These are phyloP conservation scores for Xylaria sp. DNA, from an alignment of 2,329 filamentous ascomycete species.

Conservation along the genomic window DNA sequence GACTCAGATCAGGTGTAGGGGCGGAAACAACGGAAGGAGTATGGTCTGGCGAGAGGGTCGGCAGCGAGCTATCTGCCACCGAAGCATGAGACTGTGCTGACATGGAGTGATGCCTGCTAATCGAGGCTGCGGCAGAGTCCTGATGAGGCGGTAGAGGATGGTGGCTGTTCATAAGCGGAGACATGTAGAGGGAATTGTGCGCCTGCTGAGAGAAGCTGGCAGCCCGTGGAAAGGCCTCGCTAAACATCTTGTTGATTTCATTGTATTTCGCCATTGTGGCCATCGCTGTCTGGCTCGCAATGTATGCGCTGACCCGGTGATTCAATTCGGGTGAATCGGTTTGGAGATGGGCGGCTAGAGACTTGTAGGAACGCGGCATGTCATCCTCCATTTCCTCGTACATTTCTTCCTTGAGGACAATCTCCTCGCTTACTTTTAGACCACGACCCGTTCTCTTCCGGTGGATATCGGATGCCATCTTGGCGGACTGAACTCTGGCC, in stretches of 20 bases:
- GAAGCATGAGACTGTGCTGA: slow-evolving; percentile 39
- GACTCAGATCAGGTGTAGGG: slow-evolving; percentile 47
- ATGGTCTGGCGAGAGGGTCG: slow-evolving; percentile 28
- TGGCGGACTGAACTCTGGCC: slow-evolving; percentile 86
- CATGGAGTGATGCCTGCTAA: slow-evolving; percentile 32
- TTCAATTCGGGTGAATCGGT: slow-evolving; percentile 71
- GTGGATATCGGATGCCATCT: slow-evolving; percentile 90
- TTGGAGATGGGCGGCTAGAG: slow-evolving; percentile 71
- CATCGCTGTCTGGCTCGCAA: slow-evolving; percentile 58
- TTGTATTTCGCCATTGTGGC: slow-evolving; percentile 57
- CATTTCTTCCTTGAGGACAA: slow-evolving; percentile 92
- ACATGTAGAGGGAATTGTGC: slow-evolving; percentile 47
- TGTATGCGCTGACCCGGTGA: slow-evolving; percentile 64
- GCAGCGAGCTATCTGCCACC: slow-evolving; percentile 34
- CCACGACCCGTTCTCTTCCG: slow-evolving; percentile 85
- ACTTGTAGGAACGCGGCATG: slow-evolving; percentile 72
- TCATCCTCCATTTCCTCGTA: slow-evolving; percentile 95
- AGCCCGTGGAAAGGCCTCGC: slow-evolving; percentile 58
- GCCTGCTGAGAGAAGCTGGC: slow-evolving; percentile 48
- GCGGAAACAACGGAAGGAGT: slow-evolving; percentile 34
- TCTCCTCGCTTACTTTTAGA: slow-evolving; percentile 84
- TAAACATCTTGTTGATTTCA: slow-evolving; percentile 60
- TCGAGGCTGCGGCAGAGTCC: slow-evolving; percentile 36
- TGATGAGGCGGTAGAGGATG: slow-evolving; percentile 36
- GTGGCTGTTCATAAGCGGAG: slow-evolving; percentile 42